A percentile compares a stretch with the other conserved stretches of the same genome.
phyloP scores from a whole-genome alignment of 768 basidiomycete species.

The Russula dissimulans region DNA sequence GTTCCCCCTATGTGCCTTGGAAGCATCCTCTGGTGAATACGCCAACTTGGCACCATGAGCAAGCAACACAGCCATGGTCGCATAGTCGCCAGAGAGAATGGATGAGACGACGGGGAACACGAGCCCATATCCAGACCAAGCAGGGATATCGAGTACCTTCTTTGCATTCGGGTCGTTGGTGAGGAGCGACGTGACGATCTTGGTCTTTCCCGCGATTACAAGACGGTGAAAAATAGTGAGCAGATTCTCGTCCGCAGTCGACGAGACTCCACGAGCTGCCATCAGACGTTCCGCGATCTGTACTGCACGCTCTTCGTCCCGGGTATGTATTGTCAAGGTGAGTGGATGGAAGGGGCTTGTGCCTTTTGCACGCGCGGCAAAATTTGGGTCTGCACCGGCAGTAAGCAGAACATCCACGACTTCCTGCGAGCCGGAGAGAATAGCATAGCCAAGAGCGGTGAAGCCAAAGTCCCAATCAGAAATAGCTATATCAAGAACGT shows the following conservation, averaged over 20 bases:
- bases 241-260: constrained; percentile 24
- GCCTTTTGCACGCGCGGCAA: constrained; percentile 27
- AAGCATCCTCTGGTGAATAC: constrained; percentile 23
- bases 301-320: constrained; percentile 20
- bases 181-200: constrained; percentile 24
- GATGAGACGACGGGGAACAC: constrained; percentile 26
- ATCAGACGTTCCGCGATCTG: constrained; percentile 26
- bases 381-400: constrained; percentile 39
- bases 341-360: constrained; percentile 24
- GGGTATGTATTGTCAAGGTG: constrained; percentile 22
- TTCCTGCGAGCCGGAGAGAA: constrained; percentile 36
- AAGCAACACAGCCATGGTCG: constrained; percentile 25
- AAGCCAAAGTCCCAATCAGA: constrained; percentile 53
- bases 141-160: constrained; percentile 24
- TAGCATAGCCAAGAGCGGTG: constrained; percentile 43
- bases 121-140: not conserved
- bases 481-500: constrained; percentile 45
- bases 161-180: constrained; percentile 26
- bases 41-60: constrained; percentile 25
- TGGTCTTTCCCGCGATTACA: constrained; percentile 20
- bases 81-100: constrained; percentile 21
- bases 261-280: constrained; percentile 24
- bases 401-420: constrained; percentile 39
- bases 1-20: constrained; percentile 16
- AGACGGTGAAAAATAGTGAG: constrained; percentile 28